Evolutionary conservation across 2,329 filamentous ascomycete species (phyloP).

Genomic region (Aspergillus sp.): DNA sequence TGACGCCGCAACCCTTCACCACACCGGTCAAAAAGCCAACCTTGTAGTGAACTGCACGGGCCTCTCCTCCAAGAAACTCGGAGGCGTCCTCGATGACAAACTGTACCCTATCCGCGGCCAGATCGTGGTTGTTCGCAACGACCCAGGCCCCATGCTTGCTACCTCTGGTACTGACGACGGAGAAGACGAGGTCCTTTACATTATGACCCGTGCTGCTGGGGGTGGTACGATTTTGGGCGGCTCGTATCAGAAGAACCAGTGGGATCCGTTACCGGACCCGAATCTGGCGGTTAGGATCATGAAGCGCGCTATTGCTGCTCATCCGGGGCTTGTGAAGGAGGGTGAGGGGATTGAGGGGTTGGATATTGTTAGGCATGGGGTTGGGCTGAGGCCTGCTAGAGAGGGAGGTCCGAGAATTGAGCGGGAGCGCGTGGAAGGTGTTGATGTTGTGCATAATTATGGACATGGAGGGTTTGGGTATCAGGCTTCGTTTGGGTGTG

Average conservation of each 20-base stretch:
- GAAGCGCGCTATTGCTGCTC: slow-evolving; percentile 50
- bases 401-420: slow-evolving; percentile 69
- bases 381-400: slow-evolving; percentile 71
- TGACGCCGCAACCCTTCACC: slow-evolving; percentile 59
- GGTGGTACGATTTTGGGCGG: slow-evolving; percentile 85
- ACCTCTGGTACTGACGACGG: slow-evolving; percentile 69
- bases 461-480: slow-evolving; percentile 55
- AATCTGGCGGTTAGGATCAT: slow-evolving; percentile 78
- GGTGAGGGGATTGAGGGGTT: slow-evolving; percentile 60
- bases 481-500: slow-evolving; percentile 61
- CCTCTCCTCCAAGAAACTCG: slow-evolving; percentile 65
- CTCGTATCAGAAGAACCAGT: slow-evolving; percentile 70
- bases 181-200: slow-evolving; percentile 65
- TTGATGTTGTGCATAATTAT: slow-evolving; percentile 45
- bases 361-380: slow-evolving; percentile 71
- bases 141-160: slow-evolving; percentile 61
- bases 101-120: slow-evolving; percentile 77
- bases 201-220: slow-evolving; percentile 70
- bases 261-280: slow-evolving; percentile 71
- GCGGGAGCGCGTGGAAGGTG: slow-evolving; percentile 58
- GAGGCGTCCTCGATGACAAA: slow-evolving; percentile 69
- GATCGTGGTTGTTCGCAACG: slow-evolving; percentile 75
- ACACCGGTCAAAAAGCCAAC: slow-evolving; percentile 52
- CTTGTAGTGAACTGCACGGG: slow-evolving; percentile 82
- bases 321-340: slow-evolving; percentile 46